Percentiles rank a stretch among this genome's conserved stretches.
phyloP scores from a whole-genome alignment of 2,329 filamentous ascomycete species.

The Trichoderma citrinoviride region DNA sequence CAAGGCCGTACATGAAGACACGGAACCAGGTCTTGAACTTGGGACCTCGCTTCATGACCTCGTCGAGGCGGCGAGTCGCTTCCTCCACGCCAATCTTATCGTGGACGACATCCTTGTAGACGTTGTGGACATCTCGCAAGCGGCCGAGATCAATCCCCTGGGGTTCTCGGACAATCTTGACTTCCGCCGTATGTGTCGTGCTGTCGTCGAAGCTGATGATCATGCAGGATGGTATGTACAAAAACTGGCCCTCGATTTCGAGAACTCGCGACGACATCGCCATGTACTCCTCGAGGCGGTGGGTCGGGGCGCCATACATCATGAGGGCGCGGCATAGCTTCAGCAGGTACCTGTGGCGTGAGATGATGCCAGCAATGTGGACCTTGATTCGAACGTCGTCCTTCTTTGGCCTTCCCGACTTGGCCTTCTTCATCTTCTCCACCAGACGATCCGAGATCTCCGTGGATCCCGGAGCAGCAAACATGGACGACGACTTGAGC shows the following conservation, averaged over 20 bases:
- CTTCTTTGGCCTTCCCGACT: conserved; percentile 38
- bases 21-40: conserved; percentile 53
- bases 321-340: conserved; percentile 84
- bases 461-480: conserved; percentile 48
- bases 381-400: conserved; percentile 49
- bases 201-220: conserved; percentile 84
- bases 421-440: conserved; percentile 44
- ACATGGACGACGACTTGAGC: conserved; percentile 53
- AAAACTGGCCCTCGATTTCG: conserved; percentile 83
- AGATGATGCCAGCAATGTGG: conserved; percentile 66
- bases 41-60: conserved; percentile 45
- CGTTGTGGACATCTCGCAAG: conserved; percentile 69
- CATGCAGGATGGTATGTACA: conserved; percentile 92
- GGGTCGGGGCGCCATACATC: conserved; percentile 86
- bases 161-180: conserved; percentile 66
- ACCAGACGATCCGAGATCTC: conserved; percentile 45
- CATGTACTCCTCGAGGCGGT: conserved; percentile 89
- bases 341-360: conserved; percentile 77
- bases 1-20: conserved; percentile 70
- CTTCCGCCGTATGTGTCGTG: conserved; percentile 72
- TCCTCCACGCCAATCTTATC: conserved; percentile 71
- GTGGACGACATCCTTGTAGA: conserved; percentile 81
- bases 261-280: conserved; percentile 85
- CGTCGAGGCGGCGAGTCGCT: conserved; percentile 60
- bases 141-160: conserved; percentile 74